These are phyloP conservation scores for Lenzites betulinus DNA, from an alignment of 768 basidiomycete genomes.

Conservation along the genomic window DNA sequence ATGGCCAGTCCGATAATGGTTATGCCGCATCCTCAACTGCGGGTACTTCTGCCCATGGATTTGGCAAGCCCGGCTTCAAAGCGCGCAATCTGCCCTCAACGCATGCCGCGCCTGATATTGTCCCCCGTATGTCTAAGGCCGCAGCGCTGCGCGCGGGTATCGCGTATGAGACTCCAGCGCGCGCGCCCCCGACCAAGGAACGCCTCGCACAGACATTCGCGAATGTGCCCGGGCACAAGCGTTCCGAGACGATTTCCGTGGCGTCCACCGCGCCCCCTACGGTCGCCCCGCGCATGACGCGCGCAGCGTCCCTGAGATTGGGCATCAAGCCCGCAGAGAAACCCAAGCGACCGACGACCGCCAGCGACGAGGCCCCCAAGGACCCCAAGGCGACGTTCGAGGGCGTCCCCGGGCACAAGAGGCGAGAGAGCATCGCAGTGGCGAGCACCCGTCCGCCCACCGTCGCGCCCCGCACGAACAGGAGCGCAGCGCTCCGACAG, in stretches of 20 bases:
- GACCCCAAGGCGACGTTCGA: slow-evolving; percentile 58
- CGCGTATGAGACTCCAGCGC: slow-evolving; percentile 45
- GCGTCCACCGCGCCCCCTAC: slow-evolving; percentile 73
- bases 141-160: slow-evolving; percentile 72
- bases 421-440: slow-evolving; percentile 73
- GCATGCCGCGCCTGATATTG: slow-evolving; percentile 62
- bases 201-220: slow-evolving; percentile 64
- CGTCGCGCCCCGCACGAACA: slow-evolving; percentile 47
- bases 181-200: slow-evolving; percentile 61
- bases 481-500: slow-evolving; percentile 43
- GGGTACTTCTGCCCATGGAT: slow-evolving; percentile 44
- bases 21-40: slow-evolving; percentile 48
- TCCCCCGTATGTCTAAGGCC: slow-evolving; percentile 75
- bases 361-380: slow-evolving; percentile 22
- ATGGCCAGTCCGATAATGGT: slow-evolving; percentile 35
- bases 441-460: slow-evolving; percentile 49
- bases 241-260: slow-evolving; percentile 63
- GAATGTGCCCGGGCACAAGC: slow-evolving; percentile 83
- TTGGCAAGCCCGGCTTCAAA: slow-evolving; percentile 55
- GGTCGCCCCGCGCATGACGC: slow-evolving; percentile 75
- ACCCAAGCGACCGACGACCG: slow-evolving; percentile 23
- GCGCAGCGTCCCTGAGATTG: slow-evolving; percentile 69
- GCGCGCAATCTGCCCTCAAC: slow-evolving; percentile 71
- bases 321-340: slow-evolving; percentile 42
- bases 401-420: slow-evolving; percentile 84